phyloP scores from a whole-genome alignment of 2,329 filamentous ascomycete genomes.

The Fusarium bactridioides region DNA sequence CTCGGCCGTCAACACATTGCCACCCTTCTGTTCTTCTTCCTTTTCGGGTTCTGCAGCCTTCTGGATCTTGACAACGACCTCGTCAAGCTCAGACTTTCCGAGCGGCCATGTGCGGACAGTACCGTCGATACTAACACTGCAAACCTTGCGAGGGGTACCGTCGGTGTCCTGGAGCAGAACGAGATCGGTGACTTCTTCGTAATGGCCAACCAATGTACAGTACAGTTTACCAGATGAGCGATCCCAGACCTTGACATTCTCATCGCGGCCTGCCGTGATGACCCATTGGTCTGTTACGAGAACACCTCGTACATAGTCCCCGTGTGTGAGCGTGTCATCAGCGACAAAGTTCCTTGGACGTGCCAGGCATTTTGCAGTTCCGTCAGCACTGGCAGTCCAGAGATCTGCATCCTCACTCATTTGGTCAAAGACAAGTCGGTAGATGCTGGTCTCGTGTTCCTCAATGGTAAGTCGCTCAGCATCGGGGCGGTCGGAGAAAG shows the following conservation, averaged over 20 bases:
- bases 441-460: slow-evolving; percentile 91
- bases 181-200: slow-evolving; percentile 88
- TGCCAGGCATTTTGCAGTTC: slow-evolving; percentile 81
- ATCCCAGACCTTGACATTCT: slow-evolving; percentile 93
- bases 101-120: slow-evolving; percentile 88
- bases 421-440: slow-evolving; percentile 77
- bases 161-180: slow-evolving; percentile 61
- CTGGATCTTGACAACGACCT: slow-evolving; percentile 54
- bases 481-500: slow-evolving; percentile 51
- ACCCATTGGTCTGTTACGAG: slow-evolving; percentile 79
- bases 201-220: slow-evolving; percentile 83
- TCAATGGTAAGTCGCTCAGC: slow-evolving; percentile 64
- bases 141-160: slow-evolving; percentile 58
- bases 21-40: slow-evolving; percentile 53
- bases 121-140: slow-evolving; percentile 89
- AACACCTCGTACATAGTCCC: slow-evolving; percentile 89
- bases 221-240: slow-evolving; percentile 74
- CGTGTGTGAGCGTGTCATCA: slow-evolving; percentile 79
- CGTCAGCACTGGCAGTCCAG: slow-evolving; percentile 94
- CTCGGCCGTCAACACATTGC: slow-evolving; percentile 76
- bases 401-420: slow-evolving; percentile 72
- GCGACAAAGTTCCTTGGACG: slow-evolving; percentile 72
- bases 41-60: slow-evolving; percentile 62
- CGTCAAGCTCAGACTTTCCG: slow-evolving; percentile 64
- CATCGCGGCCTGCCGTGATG: slow-evolving; percentile 87